Base-by-base conservation (phyloP, 2,329 filamentous ascomycete species). In the Epichloe brachyelytri region DNA sequence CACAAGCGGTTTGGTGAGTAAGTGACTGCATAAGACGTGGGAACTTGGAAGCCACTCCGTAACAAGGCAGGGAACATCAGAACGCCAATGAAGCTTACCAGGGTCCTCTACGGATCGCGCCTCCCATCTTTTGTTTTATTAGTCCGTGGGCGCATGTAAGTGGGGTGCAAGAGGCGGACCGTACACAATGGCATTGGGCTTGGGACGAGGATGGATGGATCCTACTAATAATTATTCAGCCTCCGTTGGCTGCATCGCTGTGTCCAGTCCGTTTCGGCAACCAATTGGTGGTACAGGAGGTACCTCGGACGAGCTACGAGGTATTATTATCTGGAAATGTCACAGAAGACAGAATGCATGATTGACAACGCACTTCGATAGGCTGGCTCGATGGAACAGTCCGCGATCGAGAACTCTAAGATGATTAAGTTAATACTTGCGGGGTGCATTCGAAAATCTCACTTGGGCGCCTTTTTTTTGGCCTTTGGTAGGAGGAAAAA, bases 11-110 rank as follows among this genome's bases (percentile, higher is more conserved):
- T 26, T 26, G 43, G 22, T 17, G 34, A 14, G 22, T 14, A 20
- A 8, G 26, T 26, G 4, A 49, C 10, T 40, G 43, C 30, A 34
- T 41, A 33, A 46, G 48, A 41, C 47, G 30, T 43, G 22, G 41
- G 41, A 30, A 30, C 26, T 30, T 30, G 26, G 7, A 41, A 41
- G 51, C 46, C 46, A 49, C 50, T 47, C 45, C 38, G 40, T 33
- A 34, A 46, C 33, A 44, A 49, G 37, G 33, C 36, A 33, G 19
- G 19, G 26, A 37, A 22, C 49, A 43, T 14, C 30, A 37, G 45
- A 48, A 19, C 50, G 50, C 50, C 50, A 52, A 44, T 34, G 46
- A 52, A 52, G 40, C 46, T 48, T 44, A 40, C 30, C 41, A 47
- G 44, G 46, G 51, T 39, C 50, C 46, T 46, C 17, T 36, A n/a